These are phyloP conservation scores for Blastobotrys capitulatus DNA, from an alignment of 1,139 yeast genomes.

Conservation along the genomic window DNA sequence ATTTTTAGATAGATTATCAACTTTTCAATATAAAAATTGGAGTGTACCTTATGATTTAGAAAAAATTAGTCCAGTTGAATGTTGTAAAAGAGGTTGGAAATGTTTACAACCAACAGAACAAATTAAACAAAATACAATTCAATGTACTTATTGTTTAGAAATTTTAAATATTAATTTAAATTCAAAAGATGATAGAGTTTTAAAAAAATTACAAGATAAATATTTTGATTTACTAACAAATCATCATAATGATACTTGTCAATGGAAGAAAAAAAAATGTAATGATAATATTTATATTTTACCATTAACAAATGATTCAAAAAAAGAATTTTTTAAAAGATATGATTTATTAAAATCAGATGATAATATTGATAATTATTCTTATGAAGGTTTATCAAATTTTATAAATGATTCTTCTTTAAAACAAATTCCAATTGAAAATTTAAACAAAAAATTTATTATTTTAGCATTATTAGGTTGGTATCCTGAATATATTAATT, in stretches of 20 bases:
- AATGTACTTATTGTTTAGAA: constrained; percentile 18
- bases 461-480: constrained; percentile 18
- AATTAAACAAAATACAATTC: constrained; percentile 15
- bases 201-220: constrained; percentile 10
- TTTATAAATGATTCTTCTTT: neutral
- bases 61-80: constrained; percentile 16
- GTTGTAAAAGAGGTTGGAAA: constrained; percentile 20
- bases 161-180: constrained; percentile 18
- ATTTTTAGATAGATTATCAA: constrained; percentile 17
- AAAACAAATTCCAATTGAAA: neutral
- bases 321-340: constrained; percentile 6
- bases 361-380: neutral
- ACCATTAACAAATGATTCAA: constrained; percentile 10
- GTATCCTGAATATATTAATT: constrained; percentile 7
- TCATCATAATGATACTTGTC: constrained; percentile 16
- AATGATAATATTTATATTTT: constrained; percentile 15
- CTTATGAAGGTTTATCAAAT: constrained; percentile 1
- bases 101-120: constrained; percentile 10
- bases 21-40: constrained; percentile 20
- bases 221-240: constrained; percentile 13
- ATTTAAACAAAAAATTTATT: constrained; percentile 2
- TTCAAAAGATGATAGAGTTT: constrained; percentile 11
- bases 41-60: constrained; percentile 15
- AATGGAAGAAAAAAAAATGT: constrained; percentile 17
- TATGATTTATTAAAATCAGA: neutral